Evolutionary conservation across 257 asterid genomes (phyloP), one percentile per base, ranked within the genome.

Genomic region (Solanum paucissectum): DNA sequence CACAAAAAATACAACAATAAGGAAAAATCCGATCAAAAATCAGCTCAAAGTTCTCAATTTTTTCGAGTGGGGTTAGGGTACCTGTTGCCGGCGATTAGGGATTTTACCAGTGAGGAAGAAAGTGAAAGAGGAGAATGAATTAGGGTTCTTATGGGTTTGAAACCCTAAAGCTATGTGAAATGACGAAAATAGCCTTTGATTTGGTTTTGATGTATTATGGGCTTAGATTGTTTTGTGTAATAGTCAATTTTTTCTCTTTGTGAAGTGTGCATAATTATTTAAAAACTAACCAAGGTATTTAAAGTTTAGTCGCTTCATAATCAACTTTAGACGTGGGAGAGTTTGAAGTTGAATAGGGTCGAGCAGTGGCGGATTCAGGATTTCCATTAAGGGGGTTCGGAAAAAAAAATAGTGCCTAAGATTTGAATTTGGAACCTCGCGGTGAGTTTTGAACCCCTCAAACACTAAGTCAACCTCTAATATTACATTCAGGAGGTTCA

Each of bases 401-500:
- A 4, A 46, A 13, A 46, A 40, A 42, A 44, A 46, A 46, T 13
- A 46, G 2, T 46, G 20, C 20, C 58, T 13, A 46, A 46, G 4
- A 55, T 58, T 58, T 58, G 12, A 49, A 5, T 49, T 49, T 49
- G 60, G 1, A 49, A 49, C 8, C 8, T 49, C 21, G 0, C 5
- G 60, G 21, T 14, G 60, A 49, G 21, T 14, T 49, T 49, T 49
- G 60, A 49, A 49, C 8, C 60, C 21, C 0, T 49, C 60, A 49
- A 49, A 3, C 0, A 14, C 21, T 46, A 13, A 0, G 60, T 5
- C 60, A 14, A 49, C 3, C 60, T 49, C 21, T 0, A 18, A 18
- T 55, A 0, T 55, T 55, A 3, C 0, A 55, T 55, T 18, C 10
- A 1, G 0, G n/a, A 55, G n/a, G 64, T 18, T 55, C 2, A 55